Evolutionary conservation across 371 early-diverging fungal genomes (phyloP).

Genomic region (Coemansia sp.): DNA sequence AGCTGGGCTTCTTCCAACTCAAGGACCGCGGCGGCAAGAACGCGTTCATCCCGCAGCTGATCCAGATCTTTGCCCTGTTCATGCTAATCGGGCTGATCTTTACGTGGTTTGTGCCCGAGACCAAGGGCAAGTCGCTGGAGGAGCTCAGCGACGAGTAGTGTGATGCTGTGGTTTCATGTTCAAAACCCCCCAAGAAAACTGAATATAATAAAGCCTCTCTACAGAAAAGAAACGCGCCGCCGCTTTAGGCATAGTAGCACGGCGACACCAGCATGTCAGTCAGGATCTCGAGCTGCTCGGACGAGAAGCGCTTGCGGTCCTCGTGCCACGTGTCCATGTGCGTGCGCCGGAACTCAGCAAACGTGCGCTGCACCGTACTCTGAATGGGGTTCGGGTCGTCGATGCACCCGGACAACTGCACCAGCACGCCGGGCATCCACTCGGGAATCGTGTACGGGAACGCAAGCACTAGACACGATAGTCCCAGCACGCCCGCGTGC

Average conservation of each 20-base stretch:
- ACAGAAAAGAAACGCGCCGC: too few relatives aligned
- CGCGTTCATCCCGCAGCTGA: constrained; percentile 63
- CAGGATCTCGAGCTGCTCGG: constrained; percentile 74
- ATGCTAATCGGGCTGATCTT: constrained; percentile 70
- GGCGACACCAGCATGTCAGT: constrained; percentile 87
- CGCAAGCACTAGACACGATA: constrained; percentile 80
- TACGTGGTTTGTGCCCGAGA: constrained; percentile 72
- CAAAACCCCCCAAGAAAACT: too few relatives aligned
- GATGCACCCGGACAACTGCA: constrained; percentile 70
- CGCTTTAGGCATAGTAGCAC: constrained; percentile 67
- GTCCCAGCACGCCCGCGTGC: constrained; percentile 85
- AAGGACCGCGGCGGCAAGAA: constrained; percentile 70
- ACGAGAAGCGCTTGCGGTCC: constrained; percentile 73
- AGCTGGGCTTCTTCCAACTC: constrained; percentile 71
- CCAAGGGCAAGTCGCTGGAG: constrained; percentile 71
- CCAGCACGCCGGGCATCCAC: constrained; percentile 86
- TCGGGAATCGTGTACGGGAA: constrained; percentile 91
- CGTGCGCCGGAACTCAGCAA: constrained; percentile 88
- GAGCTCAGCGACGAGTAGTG: constrained; percentile 53
- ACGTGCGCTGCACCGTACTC: constrained; percentile 81
- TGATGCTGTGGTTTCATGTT: too few relatives aligned
- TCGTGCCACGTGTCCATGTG: constrained; percentile 95
- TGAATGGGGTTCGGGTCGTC: constrained; percentile 87
- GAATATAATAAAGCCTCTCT: too few relatives aligned
- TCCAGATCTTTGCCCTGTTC: constrained; percentile 74